Base-by-base conservation (phyloP, 2,329 filamentous ascomycete genomes). In the Scleromitrula shiraiana region DNA sequence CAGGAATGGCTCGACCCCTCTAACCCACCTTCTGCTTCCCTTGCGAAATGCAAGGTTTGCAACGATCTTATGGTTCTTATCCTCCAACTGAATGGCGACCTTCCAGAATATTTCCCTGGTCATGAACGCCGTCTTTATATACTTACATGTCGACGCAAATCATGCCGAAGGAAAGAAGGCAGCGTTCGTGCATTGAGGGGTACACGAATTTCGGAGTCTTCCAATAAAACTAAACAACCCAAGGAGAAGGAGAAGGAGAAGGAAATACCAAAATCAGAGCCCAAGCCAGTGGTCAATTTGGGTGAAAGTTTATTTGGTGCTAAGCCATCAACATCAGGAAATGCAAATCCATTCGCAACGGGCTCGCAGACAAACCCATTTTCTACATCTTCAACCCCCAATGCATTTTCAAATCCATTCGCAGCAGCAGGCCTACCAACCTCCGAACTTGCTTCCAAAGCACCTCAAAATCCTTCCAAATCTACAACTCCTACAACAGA, bases 111-210 rank as follows among this genome's bases (percentile, higher is more conserved):
- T 41, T 96, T 95, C 61, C 85, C 89, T 2, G 81, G 83, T 48
- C 88, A 97, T 67, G 88, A 96, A 61, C 77, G 93, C 57, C 80
- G 91, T 53, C 65, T 98, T 15, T 97, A 96, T 62, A 74, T 98
- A 10, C 89, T 95, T 65, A 78, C 78, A 15, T 98, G 93, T 66
- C 77, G 81, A 50, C 76, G 79, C 56, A 87, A 86, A 65, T 72
- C 79, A 9, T 98, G 93, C 64, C 79, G 86, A 59, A 77, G 90
- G 54, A 91, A 88, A 60, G 76, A 83, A 17, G 93, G 93, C 1
- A 91, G 85, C 63, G 76, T 96, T 49, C 78, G 90, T 23, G 85
- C 76, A 1, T 63, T 95, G 33, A 74, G 91, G 50, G 85, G 82
- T 3, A 73, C 87, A 15, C 77, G 80, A 23, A 67, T 81, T 23